Evolutionary conservation across 352 stramenopile genomes (phyloP).

Genomic region (Phytophthora constricta): DNA sequence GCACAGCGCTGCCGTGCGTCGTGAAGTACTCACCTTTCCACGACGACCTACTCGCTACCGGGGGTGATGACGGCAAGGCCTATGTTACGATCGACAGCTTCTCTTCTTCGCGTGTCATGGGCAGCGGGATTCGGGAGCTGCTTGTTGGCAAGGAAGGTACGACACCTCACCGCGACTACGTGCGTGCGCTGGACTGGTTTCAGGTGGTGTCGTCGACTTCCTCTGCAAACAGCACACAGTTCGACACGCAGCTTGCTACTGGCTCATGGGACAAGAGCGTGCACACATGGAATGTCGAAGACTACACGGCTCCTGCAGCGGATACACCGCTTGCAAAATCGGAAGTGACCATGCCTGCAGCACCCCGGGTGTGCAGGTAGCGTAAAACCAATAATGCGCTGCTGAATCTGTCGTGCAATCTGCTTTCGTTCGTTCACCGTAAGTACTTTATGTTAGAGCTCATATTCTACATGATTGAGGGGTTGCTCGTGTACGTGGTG

Average conservation of each 20-base stretch:
- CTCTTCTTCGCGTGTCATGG: conserved; percentile 20
- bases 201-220: conserved; percentile 20
- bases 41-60: conserved; percentile 63
- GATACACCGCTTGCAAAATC: neutral
- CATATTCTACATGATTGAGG: conserved; percentile 44
- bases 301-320: conserved; percentile 20
- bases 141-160: conserved; percentile 23
- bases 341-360: conserved; percentile 11
- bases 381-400: conserved; percentile 18
- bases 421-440: conserved; percentile 12
- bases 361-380: conserved; percentile 30
- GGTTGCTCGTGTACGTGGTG: too few species aligned
- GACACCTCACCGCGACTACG: conserved; percentile 67
- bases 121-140: conserved; percentile 28
- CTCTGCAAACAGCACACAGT: conserved; percentile 6
- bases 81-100: conserved; percentile 51
- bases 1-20: conserved; percentile 51
- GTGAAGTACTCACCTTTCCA: conserved; percentile 75
- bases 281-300: conserved; percentile 49
- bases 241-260: conserved; percentile 42
- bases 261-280: conserved; percentile 76
- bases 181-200: conserved; percentile 76
- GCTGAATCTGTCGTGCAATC: conserved; percentile 16
- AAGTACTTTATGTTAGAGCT: conserved; percentile 26
- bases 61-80: conserved; percentile 67